Evolutionary conservation across 805 yeast species (phyloP), one percentile per base, ranked within the genome.

Genomic region (Sugiyamaella marilandica): DNA sequence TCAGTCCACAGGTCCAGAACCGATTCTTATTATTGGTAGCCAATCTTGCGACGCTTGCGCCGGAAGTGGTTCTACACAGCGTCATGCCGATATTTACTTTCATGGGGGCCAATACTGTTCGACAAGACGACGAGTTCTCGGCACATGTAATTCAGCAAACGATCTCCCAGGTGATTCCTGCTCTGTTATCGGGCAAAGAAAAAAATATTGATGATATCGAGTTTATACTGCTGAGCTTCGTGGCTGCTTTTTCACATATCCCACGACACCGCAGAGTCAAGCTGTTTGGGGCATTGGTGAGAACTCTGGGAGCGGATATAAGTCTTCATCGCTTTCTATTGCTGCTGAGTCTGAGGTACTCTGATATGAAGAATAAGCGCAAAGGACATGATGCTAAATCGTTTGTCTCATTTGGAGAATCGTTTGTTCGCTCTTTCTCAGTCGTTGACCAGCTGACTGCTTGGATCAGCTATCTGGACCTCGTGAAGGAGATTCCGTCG

Each of bases 81-180:
- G 96, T 94, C 8, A 94, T 94, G 99, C 99, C 99, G n/a, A 92
- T 94, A 49, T 94, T 94, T 74, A 94, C 99, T 1, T 94, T 94
- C 63, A 94, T 94, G 98, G 99, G 99, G 55, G 96, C 98, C 10
- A 95, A 90, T 64, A 91, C 97, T 11, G 81, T 94, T 49, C 84
- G 96, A 63, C 97, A 94, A 70, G 99, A 94, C 68, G 98, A 94
- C 68, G 97, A 89, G 65, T 92, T 87, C 64, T 89, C 97, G 0
- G 85, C 85, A 32, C 87, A 87, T 59, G 97, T 91, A 44, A 89
- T 94, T 57, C 95, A 90, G 63, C 94, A 88, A 66, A 92, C 99
- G 1, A 85, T 94, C 47, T 72, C 85, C 19, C 84, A 86, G 61
- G 97, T 94, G 47, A 83, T 94, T 34, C 98, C 99, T 4, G 97